phyloP scores from a whole-genome alignment of 805 yeast genomes.

The Candida tallmaniae region DNA sequence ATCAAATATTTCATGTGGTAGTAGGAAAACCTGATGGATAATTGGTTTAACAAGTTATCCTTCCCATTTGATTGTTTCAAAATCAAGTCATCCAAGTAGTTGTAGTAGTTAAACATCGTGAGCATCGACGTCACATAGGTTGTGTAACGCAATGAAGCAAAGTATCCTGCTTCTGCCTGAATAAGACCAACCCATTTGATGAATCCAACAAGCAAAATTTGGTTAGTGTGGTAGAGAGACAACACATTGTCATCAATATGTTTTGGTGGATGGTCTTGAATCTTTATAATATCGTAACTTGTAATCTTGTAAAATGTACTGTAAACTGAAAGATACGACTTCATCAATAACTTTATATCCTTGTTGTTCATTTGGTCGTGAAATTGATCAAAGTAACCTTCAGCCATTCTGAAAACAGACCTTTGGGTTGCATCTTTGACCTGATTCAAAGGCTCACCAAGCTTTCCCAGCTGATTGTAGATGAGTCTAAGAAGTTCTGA shows the following conservation, averaged over 20 bases:
- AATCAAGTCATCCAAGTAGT: conserved; percentile 14
- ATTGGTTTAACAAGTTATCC: conserved; percentile 9
- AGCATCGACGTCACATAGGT: conserved; percentile 23
- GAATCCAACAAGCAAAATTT: conserved; percentile 5
- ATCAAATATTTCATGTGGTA: conserved; percentile 14
- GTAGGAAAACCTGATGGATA: conserved; percentile 10
- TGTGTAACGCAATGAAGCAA: conserved; percentile 24
- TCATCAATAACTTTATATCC: conserved; percentile 3
- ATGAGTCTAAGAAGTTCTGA: conserved; percentile 13
- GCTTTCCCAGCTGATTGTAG: no score
- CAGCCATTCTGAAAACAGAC: conserved; percentile 5
- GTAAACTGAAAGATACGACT: conserved; percentile 9
- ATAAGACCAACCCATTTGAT: conserved; percentile 25
- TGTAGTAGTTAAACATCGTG: conserved; percentile 21
- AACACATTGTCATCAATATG: neutral
- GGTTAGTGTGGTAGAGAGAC: conserved; percentile 3
- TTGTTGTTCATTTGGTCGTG: neutral
- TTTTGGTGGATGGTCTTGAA: neutral
- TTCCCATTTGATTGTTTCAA: conserved; percentile 1
- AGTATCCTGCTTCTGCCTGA: conserved; percentile 22
- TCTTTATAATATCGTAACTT: neutral
- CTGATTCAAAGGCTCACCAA: conserved; percentile 7
- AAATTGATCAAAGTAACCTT: conserved; percentile 16
- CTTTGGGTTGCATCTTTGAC: conserved; percentile 5
- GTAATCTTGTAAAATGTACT: neutral